Evolutionary conservation across 805 yeast species (phyloP), one percentile per base, ranked within the genome.

Genomic region (Sugiyamaella smithiae): DNA sequence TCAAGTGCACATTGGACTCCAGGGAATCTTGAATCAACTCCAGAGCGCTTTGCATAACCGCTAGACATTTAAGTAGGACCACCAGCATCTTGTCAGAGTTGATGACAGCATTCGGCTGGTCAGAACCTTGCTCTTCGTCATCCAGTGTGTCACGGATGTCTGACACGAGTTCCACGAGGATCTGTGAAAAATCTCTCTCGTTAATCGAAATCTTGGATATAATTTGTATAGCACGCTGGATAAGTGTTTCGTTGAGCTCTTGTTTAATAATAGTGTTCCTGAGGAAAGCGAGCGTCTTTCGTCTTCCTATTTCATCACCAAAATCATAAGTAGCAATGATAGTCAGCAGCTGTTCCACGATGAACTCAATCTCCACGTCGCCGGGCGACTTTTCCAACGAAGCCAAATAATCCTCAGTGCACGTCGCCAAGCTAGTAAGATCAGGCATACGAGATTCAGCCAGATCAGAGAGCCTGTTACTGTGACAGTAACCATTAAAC

Each of bases 231-330:
- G 86, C 74, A 9, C 77, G 71, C 32, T 76, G 75, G 22, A 81
- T 74, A 25, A 82, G 68, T 5, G 68, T 61, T 49, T 80, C 88
- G 1, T 79, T 66, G 22, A 85, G 69, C 12, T 75, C 71, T 45
- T 80, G 84, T 36, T 77, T 73, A 1, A 82, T 74, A 49, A 66
- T 43, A 1, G 65, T 57, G n/a, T 53, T 48, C 16, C 88, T 73
- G 3, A 82, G 66, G 1, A 79, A 73, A 25, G 72, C 75, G 33
- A 85, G 67, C 79, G 88, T 80, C 40, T 81, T 80, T 63, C 96
- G 76, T 61, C 97, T 78, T 17, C 97, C 97, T 41, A 85, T 77
- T 65, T 90, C 96, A 69, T 93, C 97, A 57, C 88, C 84, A 60
- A 80, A 88, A 64, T 93, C 98, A 61, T 84, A 85, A 32, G 78